Conservation (phyloP, 2,329 filamentous ascomycete species). For the Trichoderma aggressivum region DNA sequence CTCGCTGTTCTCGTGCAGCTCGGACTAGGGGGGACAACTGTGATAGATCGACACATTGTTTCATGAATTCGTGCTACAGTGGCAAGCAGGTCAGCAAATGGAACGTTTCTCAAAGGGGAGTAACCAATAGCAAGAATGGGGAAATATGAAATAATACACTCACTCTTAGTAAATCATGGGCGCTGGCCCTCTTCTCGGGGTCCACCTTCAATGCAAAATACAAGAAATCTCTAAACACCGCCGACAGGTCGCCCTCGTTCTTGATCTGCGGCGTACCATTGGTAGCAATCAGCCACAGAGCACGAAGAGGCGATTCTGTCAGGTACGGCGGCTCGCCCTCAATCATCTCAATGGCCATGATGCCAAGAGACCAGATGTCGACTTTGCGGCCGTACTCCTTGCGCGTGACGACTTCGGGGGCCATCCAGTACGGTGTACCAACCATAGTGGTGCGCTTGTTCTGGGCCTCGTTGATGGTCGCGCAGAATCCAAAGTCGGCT, state of each 20-base stretch:
- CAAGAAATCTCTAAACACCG: constrained; percentile 86
- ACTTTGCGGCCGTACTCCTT: constrained; percentile 99
- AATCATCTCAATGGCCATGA: constrained; percentile 99
- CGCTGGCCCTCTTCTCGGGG: constrained; percentile 92
- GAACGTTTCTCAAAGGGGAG: constrained; percentile 25
- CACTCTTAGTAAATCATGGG: constrained; percentile 89
- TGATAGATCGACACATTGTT: constrained; percentile 66
- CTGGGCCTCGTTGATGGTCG: constrained; percentile 94
- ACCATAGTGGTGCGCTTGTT: constrained; percentile 99
- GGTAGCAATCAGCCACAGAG: constrained; percentile 93
- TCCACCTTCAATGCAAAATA: constrained; percentile 94
- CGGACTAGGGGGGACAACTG: constrained; percentile 84
- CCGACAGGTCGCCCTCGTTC: constrained; percentile 77
- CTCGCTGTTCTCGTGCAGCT: constrained; percentile 78
- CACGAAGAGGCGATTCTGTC: constrained; percentile 88
- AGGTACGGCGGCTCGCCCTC: constrained; percentile 97
- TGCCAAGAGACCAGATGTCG: constrained; percentile 96
- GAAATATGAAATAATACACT: constrained; percentile 34
- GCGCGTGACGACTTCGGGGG: constrained; percentile 91
- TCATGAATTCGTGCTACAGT: constrained; percentile 74
- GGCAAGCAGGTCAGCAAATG: constrained; percentile 22
- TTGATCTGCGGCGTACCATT: constrained; percentile 95
- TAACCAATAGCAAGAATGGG: background rate
- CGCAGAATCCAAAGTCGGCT: constrained; percentile 99
- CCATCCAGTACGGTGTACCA: constrained; percentile 99